Percentiles rank a stretch among this genome's conserved stretches.
Evolutionary conservation across 768 basidiomycete species (phyloP).

Genomic region (Lyophyllum atratum): DNA sequence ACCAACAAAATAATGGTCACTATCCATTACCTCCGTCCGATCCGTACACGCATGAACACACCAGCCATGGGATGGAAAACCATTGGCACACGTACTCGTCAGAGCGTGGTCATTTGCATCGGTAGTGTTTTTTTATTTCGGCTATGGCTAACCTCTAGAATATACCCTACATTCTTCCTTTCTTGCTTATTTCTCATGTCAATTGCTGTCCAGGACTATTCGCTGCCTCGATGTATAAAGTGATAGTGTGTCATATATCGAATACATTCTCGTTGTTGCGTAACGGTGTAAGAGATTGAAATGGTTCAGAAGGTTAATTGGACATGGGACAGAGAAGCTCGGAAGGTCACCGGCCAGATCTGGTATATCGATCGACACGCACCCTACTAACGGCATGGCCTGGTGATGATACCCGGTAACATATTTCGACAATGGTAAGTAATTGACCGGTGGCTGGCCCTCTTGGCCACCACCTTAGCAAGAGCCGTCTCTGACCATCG

Average conservation of each 20-base stretch:
- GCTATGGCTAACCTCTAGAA: conserved; percentile 6
- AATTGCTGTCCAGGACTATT: not conserved
- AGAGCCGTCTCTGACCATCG: not conserved
- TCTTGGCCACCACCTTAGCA: too few species aligned
- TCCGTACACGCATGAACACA: conserved; percentile 47
- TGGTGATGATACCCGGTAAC: conserved; percentile 14
- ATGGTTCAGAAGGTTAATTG: conserved; percentile 24
- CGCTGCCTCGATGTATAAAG: not conserved
- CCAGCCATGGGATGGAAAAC: conserved; percentile 47
- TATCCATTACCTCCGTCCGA: conserved; percentile 40
- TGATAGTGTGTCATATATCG: not conserved
- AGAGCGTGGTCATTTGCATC: conserved; percentile 62
- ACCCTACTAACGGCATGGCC: conserved; percentile 22
- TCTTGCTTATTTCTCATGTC: not conserved
- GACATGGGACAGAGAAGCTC: conserved; percentile 32
- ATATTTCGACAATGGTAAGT: not conserved
- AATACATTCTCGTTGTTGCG: not conserved
- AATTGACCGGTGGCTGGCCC: conserved; percentile 10
- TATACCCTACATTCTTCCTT: conserved; percentile 17
- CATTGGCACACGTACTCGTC: conserved; percentile 68
- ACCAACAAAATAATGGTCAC: conserved; percentile 37
- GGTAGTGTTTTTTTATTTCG: conserved; percentile 36
- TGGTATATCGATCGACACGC: conserved; percentile 22
- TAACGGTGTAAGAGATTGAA: not conserved
- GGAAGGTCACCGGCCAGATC: conserved; percentile 18